Evolutionary conservation across 73 alveolate species (phyloP).

Genomic region (Paramecium primaurelia): DNA sequence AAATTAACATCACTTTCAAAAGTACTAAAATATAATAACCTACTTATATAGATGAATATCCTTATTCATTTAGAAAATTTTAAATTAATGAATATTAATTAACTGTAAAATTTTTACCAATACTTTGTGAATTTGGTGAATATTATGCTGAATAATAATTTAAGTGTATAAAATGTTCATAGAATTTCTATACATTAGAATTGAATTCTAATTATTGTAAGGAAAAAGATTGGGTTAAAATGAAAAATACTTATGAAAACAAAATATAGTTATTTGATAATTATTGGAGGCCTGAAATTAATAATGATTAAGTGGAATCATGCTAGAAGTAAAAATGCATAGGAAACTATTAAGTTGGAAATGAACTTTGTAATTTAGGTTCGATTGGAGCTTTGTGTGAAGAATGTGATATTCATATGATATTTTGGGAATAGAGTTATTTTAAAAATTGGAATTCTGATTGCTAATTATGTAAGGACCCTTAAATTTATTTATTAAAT

Average conservation of each 20-base stretch:
- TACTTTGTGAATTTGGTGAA: neutral
- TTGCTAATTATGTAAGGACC: neutral
- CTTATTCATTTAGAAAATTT: neutral
- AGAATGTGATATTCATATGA: constrained; percentile 43
- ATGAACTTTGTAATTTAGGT: neutral
- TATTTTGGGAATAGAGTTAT: neutral
- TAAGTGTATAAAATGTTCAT: neutral
- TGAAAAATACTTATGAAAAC: neutral
- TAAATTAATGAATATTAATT: neutral
- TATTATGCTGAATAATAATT: neutral
- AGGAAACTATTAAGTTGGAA: constrained; percentile 29
- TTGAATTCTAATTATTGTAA: neutral
- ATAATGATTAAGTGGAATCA: neutral
- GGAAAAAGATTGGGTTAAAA: neutral
- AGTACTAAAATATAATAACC: neutral
- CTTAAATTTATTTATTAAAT: neutral
- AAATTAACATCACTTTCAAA: neutral
- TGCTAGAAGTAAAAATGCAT: neutral
- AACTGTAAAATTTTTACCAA: neutral
- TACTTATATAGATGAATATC: neutral
- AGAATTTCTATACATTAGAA: neutral
- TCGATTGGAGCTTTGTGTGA: constrained; percentile 49
- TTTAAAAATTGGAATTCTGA: neutral
- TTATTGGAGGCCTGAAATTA: constrained; percentile 25
- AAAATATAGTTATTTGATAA: neutral